Evolutionary conservation across 352 stramenopile genomes (phyloP), one percentile per base, ranked within the genome.

Genomic region (Phytophthora idaei): DNA sequence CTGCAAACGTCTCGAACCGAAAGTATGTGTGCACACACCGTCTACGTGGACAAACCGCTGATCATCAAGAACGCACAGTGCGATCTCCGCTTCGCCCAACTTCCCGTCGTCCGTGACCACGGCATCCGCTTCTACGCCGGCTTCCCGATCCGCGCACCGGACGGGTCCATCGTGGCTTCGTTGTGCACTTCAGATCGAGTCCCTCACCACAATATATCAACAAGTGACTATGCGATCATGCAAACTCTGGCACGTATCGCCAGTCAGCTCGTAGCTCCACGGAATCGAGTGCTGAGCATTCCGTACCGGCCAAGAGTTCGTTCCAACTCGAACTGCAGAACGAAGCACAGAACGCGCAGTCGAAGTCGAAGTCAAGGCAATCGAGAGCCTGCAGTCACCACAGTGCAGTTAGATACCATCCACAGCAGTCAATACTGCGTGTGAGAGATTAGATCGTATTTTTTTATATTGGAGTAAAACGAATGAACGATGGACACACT

Each of bases 201-300:
- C 9, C 59, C 80, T 10, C 76, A 87, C 54, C 47, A 69, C 50
- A 74, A 80, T 58, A 88, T 89, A 60, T 78, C 78, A 11, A 79
- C 69, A 44, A 80, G 81, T 46, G 78, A 90, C 49, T 90, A 88
- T 52, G 78, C 80, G 27, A 78, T 72, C 25, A 90, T 90, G 82
- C 64, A 89, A 52, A 73, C 73, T 46, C 71, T 90, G 7, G 71
- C 69, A 10, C 63, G 73, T 17, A 68, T 90, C 29, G 78, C 75
- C 0, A 57, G 64, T 0, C 58, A 79, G 15, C 61, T 83, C 4
- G 44, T 81, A 15, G 60, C 54, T 36, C 73, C 65, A 15, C 49
- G 45, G 32, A 54, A 61, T 46, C 52, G 51, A 14, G 54, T 73
- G 1, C 6, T 61, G 17, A 66, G 59, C 15, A 39, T 78, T 34